phyloP scores from a whole-genome alignment of 495 filamentous ascomycete species.

The Xylaria intraflava region DNA sequence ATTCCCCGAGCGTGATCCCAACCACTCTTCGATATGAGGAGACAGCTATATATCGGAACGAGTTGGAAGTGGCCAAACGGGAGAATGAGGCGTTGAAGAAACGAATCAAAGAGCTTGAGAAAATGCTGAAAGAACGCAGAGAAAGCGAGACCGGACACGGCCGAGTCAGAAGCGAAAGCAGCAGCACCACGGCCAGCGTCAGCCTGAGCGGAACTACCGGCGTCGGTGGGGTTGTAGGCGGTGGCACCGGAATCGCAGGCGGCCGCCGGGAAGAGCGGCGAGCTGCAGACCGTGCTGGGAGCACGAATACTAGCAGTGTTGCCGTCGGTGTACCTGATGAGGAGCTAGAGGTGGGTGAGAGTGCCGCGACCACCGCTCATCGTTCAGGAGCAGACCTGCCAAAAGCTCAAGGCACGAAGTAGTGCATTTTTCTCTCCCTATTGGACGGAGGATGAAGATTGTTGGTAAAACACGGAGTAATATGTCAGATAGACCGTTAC shows the following conservation, averaged over 20 bases:
- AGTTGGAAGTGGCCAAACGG: conserved; percentile 64
- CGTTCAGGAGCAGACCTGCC: background rate
- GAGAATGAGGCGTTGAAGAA: conserved; percentile 76
- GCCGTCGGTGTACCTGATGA: conserved; percentile 43
- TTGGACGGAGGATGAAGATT: background rate
- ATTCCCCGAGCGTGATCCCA: conserved; percentile 42
- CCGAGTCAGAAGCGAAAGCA: conserved; percentile 37
- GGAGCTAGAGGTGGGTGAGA: conserved; percentile 49
- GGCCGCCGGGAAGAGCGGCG: conserved; percentile 25
- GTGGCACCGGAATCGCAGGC: conserved; percentile 20
- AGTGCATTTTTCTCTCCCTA: background rate
- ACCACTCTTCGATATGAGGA: conserved; percentile 65
- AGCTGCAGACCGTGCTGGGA: conserved; percentile 24
- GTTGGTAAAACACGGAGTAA: background rate
- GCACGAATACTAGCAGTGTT: conserved; percentile 27
- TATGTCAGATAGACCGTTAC: background rate
- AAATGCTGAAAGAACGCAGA: conserved; percentile 39
- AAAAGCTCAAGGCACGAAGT: background rate
- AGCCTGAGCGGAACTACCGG: conserved; percentile 22
- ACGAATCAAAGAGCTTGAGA: conserved; percentile 69
- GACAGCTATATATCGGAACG: conserved; percentile 56
- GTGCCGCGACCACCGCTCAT: conserved; percentile 31
- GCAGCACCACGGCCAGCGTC: conserved; percentile 23
- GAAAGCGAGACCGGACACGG: conserved; percentile 38
- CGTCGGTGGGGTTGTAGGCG: conserved; percentile 13